Conservation (phyloP, 2,329 filamentous ascomycete genomes). For the Aureobasidium sp. region DNA sequence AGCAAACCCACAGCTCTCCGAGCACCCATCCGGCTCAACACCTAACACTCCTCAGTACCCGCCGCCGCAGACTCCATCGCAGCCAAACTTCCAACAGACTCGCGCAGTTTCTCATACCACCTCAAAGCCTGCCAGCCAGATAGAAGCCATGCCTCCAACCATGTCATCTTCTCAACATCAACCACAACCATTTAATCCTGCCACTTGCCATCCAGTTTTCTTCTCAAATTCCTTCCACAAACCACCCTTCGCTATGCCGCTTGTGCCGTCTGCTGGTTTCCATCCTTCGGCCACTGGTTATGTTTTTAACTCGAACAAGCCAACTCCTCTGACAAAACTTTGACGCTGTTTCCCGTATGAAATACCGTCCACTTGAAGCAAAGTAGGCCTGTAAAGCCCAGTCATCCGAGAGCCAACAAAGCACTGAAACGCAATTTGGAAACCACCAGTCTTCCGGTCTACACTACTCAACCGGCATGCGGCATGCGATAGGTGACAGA, state of each 20-base stretch:
- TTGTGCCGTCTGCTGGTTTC: conserved; percentile 27
- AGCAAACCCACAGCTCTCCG: neutral
- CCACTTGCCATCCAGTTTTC: conserved; percentile 64
- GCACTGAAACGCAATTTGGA: too few relatives aligned
- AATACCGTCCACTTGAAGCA: too few relatives aligned
- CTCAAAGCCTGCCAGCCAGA: conserved; percentile 33
- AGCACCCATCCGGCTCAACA: neutral
- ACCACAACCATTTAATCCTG: conserved; percentile 41
- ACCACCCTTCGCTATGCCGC: conserved; percentile 39
- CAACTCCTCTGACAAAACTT: neutral
- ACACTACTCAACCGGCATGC: too few relatives aligned
- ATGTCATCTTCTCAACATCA: neutral
- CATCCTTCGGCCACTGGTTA: conserved; percentile 40
- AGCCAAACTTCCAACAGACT: conserved; percentile 23
- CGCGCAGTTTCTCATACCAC: conserved; percentile 17
- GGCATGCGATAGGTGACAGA: too few relatives aligned
- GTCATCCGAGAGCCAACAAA: too few relatives aligned
- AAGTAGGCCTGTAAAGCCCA: too few relatives aligned
- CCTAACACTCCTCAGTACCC: neutral
- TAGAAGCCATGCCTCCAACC: conserved; percentile 40
- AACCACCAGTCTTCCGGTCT: neutral
- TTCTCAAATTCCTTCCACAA: conserved; percentile 58
- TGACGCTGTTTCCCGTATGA: neutral
- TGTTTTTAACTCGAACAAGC: conserved; percentile 18
- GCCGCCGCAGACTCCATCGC: conserved; percentile 11